Percentiles rank a stretch among this genome's conserved stretches.
Evolutionary conservation across 495 filamentous ascomycete species (phyloP).

Genomic region (Tuber indicum): DNA sequence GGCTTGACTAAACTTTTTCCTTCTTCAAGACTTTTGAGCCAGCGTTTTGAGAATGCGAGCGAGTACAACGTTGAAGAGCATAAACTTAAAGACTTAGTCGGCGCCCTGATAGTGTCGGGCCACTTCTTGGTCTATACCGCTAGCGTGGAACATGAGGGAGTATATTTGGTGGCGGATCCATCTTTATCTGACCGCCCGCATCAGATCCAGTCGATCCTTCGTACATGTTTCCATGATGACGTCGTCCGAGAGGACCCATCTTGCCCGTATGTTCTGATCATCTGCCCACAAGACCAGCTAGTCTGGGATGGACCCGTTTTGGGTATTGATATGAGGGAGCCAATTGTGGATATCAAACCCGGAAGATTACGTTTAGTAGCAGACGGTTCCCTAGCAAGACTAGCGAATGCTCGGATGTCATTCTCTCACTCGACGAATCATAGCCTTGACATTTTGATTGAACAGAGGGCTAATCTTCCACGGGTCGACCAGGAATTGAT

Average conservation of each 20-base stretch:
- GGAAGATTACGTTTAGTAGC: constrained; percentile 85
- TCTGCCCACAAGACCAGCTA: constrained; percentile 71
- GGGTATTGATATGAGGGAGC: constrained; percentile 62
- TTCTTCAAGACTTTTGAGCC: constrained; percentile 61
- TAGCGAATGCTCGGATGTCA: constrained; percentile 67
- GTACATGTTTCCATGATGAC: constrained; percentile 78
- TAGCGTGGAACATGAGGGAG: constrained; percentile 60
- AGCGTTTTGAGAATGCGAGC: constrained; percentile 90
- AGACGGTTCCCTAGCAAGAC: constrained; percentile 71
- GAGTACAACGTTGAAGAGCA: constrained; percentile 78
- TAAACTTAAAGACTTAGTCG: constrained; percentile 65
- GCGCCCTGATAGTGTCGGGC: constrained; percentile 71
- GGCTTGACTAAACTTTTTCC: constrained; percentile 11
- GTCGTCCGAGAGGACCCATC: constrained; percentile 61
- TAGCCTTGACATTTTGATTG: constrained; percentile 77
- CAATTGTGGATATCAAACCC: constrained; percentile 74
- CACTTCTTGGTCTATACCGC: constrained; percentile 75
- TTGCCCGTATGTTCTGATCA: constrained; percentile 74
- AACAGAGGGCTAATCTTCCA: constrained; percentile 84
- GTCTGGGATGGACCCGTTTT: constrained; percentile 76
- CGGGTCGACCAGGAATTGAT: constrained; percentile 87
- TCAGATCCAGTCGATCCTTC: constrained; percentile 77
- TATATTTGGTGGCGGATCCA: constrained; percentile 80
- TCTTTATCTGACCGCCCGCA: constrained; percentile 63
- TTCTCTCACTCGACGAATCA: constrained; percentile 72